Percentiles rank a stretch among this genome's conserved stretches.
Conservation (phyloP, 805 yeast species). For the Hanseniaspora guilliermondii region DNA sequence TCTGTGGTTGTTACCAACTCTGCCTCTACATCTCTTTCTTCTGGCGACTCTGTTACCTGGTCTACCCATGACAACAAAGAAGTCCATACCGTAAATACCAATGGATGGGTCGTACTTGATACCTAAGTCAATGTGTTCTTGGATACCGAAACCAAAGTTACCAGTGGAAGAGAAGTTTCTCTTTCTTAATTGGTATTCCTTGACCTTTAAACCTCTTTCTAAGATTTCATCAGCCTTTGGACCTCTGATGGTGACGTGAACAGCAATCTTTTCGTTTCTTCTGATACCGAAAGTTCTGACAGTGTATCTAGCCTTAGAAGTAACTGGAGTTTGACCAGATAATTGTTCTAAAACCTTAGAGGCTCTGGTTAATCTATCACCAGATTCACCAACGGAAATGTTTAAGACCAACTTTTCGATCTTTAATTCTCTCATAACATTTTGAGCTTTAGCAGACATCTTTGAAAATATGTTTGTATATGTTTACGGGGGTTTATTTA, state of each 20-base stretch:
- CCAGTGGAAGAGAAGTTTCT: constrained; percentile 98
- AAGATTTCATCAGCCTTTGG: constrained; percentile 99
- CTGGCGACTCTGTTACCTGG: constrained; percentile 98
- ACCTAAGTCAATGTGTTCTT: constrained; percentile 99
- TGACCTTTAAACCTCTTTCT: constrained; percentile 99
- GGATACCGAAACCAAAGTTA: constrained; percentile 99
- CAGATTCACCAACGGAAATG: constrained; percentile 99
- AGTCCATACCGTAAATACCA: constrained; percentile 99
- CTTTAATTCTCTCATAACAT: constrained; percentile 97
- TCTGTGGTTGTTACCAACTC: constrained; percentile 85
- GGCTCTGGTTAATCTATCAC: constrained; percentile 99
- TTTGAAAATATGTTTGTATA: constrained; percentile 19
- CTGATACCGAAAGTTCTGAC: constrained; percentile 99
- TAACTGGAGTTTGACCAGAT: constrained; percentile 99
- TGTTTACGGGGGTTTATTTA: constrained; percentile 8
- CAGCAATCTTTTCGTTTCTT: constrained; percentile 99
- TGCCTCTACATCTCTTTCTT: constrained; percentile 88
- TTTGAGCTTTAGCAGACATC: constrained; percentile 54
- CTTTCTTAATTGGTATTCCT: constrained; percentile 92
- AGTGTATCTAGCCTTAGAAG: constrained; percentile 99
- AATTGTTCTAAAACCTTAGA: constrained; percentile 99
- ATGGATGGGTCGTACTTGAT: constrained; percentile 99
- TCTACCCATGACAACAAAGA: constrained; percentile 98
- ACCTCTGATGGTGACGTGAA: constrained; percentile 98
- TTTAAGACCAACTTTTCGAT: constrained; percentile 98